These are phyloP conservation scores for Chalciporus piperatus DNA, from an alignment of 768 basidiomycete genomes.

Conservation along the genomic window DNA sequence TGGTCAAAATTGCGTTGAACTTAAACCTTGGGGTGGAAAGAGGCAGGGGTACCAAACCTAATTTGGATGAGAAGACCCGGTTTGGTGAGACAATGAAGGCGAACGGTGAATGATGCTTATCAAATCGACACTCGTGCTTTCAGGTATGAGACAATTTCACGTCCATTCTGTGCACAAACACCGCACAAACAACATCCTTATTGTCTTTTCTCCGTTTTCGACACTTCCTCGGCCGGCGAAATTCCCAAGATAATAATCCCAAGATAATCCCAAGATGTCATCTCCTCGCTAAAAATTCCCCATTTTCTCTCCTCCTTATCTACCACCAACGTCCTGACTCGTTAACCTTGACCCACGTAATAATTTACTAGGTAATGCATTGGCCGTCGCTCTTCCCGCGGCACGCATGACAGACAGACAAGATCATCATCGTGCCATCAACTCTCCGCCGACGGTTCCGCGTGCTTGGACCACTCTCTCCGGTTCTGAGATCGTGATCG, in stretches of 20 bases:
- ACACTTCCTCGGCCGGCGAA: conserved; percentile 32
- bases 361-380: conserved; percentile 15
- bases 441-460: conserved; percentile 33
- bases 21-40: conserved; percentile 23
- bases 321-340: conserved; percentile 33
- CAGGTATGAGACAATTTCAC: conserved; percentile 32
- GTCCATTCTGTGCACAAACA: conserved; percentile 42
- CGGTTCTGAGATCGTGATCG: conserved; percentile 7
- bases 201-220: conserved; percentile 42
- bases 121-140: conserved; percentile 28
- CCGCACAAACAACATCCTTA: conserved; percentile 42
- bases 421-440: not conserved
- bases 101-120: conserved; percentile 29
- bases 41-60: conserved; percentile 17
- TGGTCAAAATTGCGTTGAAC: conserved; percentile 38
- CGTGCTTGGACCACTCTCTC: conserved; percentile 11
- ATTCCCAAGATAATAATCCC: conserved; percentile 28
- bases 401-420: conserved; percentile 14
- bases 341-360: conserved; percentile 30
- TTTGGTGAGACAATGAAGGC: conserved; percentile 35
- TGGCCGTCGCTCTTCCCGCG: conserved; percentile 29
- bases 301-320: conserved; percentile 33
- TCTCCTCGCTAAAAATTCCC: conserved; percentile 30
- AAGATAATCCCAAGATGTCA: conserved; percentile 3
- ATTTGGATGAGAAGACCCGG: conserved; percentile 23